phyloP scores from a whole-genome alignment of 331 rosid genomes.

The Saraca asoca region DNA sequence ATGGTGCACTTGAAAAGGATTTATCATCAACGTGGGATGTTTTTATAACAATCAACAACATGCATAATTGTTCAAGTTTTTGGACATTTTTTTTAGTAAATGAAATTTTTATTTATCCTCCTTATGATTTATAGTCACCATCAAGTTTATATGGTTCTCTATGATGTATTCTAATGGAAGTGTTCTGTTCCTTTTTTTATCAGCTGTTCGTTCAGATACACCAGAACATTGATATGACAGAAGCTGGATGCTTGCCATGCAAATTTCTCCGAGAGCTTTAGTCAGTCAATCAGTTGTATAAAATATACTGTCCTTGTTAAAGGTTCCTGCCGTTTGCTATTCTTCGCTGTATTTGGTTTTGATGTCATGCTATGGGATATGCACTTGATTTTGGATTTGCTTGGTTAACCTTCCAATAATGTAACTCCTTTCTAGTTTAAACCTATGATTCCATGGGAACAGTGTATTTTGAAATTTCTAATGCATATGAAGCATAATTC shows the following conservation, averaged over 20 bases:
- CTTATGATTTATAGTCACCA: background rate
- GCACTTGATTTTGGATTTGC: conserved; percentile 28
- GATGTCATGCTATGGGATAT: conserved; percentile 29
- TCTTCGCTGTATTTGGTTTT: conserved; percentile 22
- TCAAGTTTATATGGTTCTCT: background rate
- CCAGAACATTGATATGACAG: conserved; percentile 23
- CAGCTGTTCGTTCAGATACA: conserved; percentile 50
- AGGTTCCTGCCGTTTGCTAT: conserved; percentile 19
- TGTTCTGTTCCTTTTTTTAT: conserved; percentile 5
- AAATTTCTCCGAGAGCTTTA: conserved; percentile 22
- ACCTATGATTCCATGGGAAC: conserved; percentile 15
- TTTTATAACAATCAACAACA: too few species aligned
- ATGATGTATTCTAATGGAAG: conserved; percentile 27
- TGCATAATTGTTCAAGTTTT: too few species aligned
- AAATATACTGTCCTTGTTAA: conserved; percentile 26
- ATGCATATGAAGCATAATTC: background rate
- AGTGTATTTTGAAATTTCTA: background rate
- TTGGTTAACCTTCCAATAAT: conserved; percentile 41
- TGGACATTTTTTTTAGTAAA: too few species aligned
- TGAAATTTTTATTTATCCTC: too few species aligned
- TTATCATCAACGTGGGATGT: background rate
- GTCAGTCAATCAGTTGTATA: background rate
- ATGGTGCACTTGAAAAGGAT: background rate
- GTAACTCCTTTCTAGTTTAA: conserved; percentile 7
- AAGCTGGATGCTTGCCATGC: conserved; percentile 19